Base-by-base conservation (phyloP, 2,329 filamentous ascomycete species). In the Colletotrichum sp. region DNA sequence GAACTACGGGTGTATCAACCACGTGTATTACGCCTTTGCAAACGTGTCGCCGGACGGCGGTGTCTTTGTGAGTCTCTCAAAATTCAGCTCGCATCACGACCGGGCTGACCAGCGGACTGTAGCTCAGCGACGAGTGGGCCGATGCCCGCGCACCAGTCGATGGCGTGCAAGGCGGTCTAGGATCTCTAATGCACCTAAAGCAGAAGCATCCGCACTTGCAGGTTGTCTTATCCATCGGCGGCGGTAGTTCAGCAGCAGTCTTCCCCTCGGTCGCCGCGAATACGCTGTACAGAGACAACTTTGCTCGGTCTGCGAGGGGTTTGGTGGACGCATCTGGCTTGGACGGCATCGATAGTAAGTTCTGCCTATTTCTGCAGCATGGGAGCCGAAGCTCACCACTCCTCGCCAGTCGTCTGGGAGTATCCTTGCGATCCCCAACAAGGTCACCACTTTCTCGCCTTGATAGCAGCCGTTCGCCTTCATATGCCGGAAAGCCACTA, bases 21-120 rank as follows among this genome's bases (percentile, higher is more conserved):
- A 95, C 81, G 92, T 96, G 30, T 96, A 96, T 84, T 96, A 96
- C 82, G 94, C 95, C 15, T 96, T 95, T 89, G 94, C 94, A 75
- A 94, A 90, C 85, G 91, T 96, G 59, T 91, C 92, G 77, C 85
- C 89, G 67, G 93, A 96, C 82, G 95, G 95, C 66, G 91, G 91
- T 69, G 92, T 96, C 77, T 94, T 94, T 88, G 95, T 96, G 85
- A 87, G 91, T 88, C 16, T 77, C 67, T 34, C 59, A n/a, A 70
- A 72, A 32, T 39, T 64, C 66, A 49, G 52, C 30, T 60, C 49
- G 52, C 71, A 76, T 62, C 8, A 70, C 57, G 26, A 26, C 34
- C 36, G 28, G 44, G 49, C 71, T 77, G 59, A 73, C 66, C 55
- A 49, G 28, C 16, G 26, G 8, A 30, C 70, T 7, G 18, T 75